phyloP scores from a whole-genome alignment of 2,329 filamentous ascomycete species.

The Diaporthe citri region DNA sequence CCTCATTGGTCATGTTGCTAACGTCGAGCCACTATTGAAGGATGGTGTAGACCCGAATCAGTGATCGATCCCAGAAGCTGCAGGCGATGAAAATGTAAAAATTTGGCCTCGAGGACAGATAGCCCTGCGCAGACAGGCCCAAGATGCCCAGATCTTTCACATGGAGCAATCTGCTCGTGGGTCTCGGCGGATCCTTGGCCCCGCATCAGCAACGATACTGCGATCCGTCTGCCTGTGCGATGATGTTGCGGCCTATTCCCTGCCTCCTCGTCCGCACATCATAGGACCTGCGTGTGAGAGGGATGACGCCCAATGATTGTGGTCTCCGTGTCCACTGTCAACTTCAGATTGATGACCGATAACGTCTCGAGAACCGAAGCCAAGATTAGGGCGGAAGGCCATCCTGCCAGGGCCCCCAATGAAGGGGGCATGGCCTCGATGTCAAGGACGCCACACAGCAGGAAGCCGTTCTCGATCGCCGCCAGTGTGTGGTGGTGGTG shows the following conservation, averaged over 20 bases:
- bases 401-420: neutral
- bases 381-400: neutral
- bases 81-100: constrained; percentile 15
- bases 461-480: constrained; percentile 33
- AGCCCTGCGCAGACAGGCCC: neutral
- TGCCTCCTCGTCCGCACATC: neutral
- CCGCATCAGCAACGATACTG: constrained; percentile 1
- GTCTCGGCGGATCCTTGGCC: constrained; percentile 1
- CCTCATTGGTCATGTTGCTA: constrained; percentile 30
- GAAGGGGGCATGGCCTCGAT: constrained; percentile 34
- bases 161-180: constrained; percentile 1
- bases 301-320: neutral
- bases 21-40: constrained; percentile 19
- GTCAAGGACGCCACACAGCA: constrained; percentile 44
- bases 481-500: neutral
- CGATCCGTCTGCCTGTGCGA: neutral
- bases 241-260: neutral
- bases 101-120: neutral
- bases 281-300: neutral
- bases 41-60: constrained; percentile 12
- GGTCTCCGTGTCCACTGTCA: neutral
- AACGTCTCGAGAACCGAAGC: constrained; percentile 26
- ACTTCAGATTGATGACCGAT: constrained; percentile 8
- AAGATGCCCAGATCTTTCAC: neutral
- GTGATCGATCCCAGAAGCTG: constrained; percentile 1